Conservation (phyloP, 108 stramenopile genomes). For the Nannochloropsis granulata region DNA sequence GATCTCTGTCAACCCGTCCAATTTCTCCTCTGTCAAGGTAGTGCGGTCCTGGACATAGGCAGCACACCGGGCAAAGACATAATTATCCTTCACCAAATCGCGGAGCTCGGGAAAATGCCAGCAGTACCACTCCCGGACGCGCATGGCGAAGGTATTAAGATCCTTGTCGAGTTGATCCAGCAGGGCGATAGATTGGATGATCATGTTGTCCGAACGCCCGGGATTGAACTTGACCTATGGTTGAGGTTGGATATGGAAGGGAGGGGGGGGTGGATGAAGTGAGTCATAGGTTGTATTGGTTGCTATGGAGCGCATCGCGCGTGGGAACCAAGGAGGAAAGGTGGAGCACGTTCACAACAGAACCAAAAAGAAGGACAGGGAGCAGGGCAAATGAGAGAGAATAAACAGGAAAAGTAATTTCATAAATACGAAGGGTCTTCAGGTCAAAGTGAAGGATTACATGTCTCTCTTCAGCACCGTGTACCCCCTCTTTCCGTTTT, state of each 20-base stretch:
- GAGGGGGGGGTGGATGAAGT: not conserved
- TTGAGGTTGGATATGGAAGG: not conserved
- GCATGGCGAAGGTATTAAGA: constrained; percentile 97
- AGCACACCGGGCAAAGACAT: constrained; percentile 45
- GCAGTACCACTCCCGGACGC: constrained; percentile 95
- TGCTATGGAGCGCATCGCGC: not conserved
- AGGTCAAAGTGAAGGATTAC: constrained; percentile 47
- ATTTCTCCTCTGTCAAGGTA: constrained; percentile 35
- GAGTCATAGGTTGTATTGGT: not conserved
- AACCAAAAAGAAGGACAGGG: no score
- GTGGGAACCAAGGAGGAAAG: not conserved
- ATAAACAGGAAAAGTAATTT: no score
- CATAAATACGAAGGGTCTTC: constrained; percentile 5
- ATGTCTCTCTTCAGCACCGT: not conserved
- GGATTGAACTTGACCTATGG: constrained; percentile 85
- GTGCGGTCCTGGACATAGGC: constrained; percentile 43
- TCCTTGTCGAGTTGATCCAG: constrained; percentile 99
- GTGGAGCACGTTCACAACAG: not conserved
- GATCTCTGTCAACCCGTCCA: constrained; percentile 60
- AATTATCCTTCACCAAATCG: constrained; percentile 50
- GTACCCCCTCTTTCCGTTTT: not conserved
- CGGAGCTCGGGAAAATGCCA: constrained; percentile 99
- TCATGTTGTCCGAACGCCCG: constrained; percentile 96
- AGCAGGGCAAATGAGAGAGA: no score
- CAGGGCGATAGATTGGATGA: constrained; percentile 96